Percentiles rank a stretch among this genome's conserved stretches.
Evolutionary conservation across 2,329 filamentous ascomycete species (phyloP).

Genomic region (Ophiostoma quercus): DNA sequence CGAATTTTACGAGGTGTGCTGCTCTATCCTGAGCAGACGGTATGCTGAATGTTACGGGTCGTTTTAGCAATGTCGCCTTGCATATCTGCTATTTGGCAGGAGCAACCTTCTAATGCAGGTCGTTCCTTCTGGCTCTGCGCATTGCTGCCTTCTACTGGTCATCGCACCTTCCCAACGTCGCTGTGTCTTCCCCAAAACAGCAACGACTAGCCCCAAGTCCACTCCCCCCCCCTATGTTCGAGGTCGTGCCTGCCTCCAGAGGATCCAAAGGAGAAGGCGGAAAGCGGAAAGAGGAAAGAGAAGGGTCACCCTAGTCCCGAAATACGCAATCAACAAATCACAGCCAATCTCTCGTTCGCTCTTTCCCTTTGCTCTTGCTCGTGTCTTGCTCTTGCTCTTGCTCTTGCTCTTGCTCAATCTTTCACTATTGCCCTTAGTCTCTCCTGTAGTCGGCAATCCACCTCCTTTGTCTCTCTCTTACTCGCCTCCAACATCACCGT

Average conservation of each 20-base stretch:
- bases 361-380: not conserved
- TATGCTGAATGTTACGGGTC: not conserved
- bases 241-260: not conserved
- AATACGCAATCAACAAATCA: slow-evolving; percentile 24
- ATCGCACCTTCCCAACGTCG: slow-evolving; percentile 3
- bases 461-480: slow-evolving; percentile 4
- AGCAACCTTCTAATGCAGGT: not conserved
- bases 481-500: not conserved
- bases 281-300: not conserved
- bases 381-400: not conserved
- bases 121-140: slow-evolving; percentile 3
- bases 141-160: not conserved
- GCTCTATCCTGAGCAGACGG: too few relatives aligned
- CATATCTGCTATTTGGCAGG: slow-evolving; percentile 2
- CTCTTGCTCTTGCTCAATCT: slow-evolving; percentile 1
- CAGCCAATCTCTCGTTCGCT: slow-evolving; percentile 16
- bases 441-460: not conserved
- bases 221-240: slow-evolving; percentile 16
- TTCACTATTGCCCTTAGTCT: slow-evolving; percentile 5
- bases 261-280: not conserved
- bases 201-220: slow-evolving; percentile 15
- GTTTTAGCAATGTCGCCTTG: slow-evolving; percentile 5
- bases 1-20: not conserved
- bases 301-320: slow-evolving; percentile 20
- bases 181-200: slow-evolving; percentile 7